Evolutionary conservation across 2,329 filamentous ascomycete species (phyloP).

Genomic region (Xylaria sp.): DNA sequence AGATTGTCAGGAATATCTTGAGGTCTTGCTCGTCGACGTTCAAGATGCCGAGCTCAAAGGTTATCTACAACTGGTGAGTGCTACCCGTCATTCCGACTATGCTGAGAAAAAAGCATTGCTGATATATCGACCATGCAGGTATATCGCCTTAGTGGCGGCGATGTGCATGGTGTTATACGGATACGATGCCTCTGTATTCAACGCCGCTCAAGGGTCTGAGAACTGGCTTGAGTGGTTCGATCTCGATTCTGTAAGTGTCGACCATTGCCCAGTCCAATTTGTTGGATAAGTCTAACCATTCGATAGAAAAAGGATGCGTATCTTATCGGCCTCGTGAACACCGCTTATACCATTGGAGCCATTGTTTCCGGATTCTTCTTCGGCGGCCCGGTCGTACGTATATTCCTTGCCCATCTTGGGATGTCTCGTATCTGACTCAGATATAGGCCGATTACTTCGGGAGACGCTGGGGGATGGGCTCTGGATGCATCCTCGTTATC

Average conservation of each 20-base stretch:
- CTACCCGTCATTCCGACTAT: background rate
- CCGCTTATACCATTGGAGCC: conserved; percentile 72
- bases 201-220: conserved; percentile 70
- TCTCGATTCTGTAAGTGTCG: conserved; percentile 44
- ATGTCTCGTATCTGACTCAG: background rate
- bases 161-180: conserved; percentile 78
- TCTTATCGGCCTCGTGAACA: conserved; percentile 63
- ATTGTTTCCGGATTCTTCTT: conserved; percentile 74
- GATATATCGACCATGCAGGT: conserved; percentile 50
- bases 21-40: conserved; percentile 21
- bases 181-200: conserved; percentile 77
- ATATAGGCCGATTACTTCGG: conserved; percentile 61
- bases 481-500: conserved; percentile 68
- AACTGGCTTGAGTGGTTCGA: conserved; percentile 72
- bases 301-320: conserved; percentile 49
- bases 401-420: background rate
- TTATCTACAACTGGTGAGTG: conserved; percentile 54
- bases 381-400: conserved; percentile 62
- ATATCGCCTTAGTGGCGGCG: conserved; percentile 71
- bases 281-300: background rate
- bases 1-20: background rate
- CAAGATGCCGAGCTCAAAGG: conserved; percentile 46
- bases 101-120: conserved; percentile 17
- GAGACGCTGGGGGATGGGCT: conserved; percentile 68
- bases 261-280: background rate